Conservation (phyloP, 495 filamentous ascomycete genomes). For the Lophiostoma macrostomum region DNA sequence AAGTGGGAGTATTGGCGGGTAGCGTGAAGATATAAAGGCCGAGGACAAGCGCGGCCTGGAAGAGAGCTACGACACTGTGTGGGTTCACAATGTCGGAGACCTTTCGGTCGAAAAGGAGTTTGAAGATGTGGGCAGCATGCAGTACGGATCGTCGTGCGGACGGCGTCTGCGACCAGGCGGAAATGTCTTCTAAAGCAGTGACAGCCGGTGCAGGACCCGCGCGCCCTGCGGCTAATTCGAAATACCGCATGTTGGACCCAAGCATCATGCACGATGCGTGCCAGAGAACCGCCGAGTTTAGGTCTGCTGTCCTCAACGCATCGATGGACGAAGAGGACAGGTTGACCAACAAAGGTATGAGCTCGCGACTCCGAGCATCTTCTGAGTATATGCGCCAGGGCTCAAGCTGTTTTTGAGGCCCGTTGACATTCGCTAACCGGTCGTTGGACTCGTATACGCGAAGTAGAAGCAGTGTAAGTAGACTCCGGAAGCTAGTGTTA, state of each 20-base stretch:
- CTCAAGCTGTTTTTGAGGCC: slow-evolving; percentile 22
- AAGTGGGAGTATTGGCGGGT: slow-evolving; percentile 33
- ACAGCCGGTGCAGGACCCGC: slow-evolving; percentile 46
- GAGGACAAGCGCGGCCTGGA: slow-evolving; percentile 51
- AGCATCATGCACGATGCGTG: slow-evolving; percentile 55
- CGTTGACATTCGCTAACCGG: slow-evolving; percentile 19
- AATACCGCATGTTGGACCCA: slow-evolving; percentile 51
- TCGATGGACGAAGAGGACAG: slow-evolving; percentile 29
- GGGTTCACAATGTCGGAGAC: slow-evolving; percentile 51
- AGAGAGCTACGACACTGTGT: slow-evolving; percentile 49
- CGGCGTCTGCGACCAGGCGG: slow-evolving; percentile 51
- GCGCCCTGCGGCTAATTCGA: slow-evolving; percentile 51
- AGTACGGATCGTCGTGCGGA: slow-evolving; percentile 50
- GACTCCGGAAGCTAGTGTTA: slow-evolving; percentile 12
- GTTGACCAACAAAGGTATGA: slow-evolving; percentile 28
- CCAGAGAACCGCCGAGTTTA: slow-evolving; percentile 50
- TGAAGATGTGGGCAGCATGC: slow-evolving; percentile 54
- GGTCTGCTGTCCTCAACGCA: slow-evolving; percentile 22
- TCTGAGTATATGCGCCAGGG: slow-evolving; percentile 25
- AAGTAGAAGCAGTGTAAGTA: slow-evolving; percentile 23
- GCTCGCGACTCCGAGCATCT: slow-evolving; percentile 27
- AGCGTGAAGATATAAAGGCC: slow-evolving; percentile 54
- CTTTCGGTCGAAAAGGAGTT: slow-evolving; percentile 50
- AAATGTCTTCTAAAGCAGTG: slow-evolving; percentile 50
- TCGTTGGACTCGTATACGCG: slow-evolving; percentile 28